These are phyloP conservation scores for Crithidia brevicula DNA, from an alignment of 208 protist species.

Conservation along the genomic window DNA sequence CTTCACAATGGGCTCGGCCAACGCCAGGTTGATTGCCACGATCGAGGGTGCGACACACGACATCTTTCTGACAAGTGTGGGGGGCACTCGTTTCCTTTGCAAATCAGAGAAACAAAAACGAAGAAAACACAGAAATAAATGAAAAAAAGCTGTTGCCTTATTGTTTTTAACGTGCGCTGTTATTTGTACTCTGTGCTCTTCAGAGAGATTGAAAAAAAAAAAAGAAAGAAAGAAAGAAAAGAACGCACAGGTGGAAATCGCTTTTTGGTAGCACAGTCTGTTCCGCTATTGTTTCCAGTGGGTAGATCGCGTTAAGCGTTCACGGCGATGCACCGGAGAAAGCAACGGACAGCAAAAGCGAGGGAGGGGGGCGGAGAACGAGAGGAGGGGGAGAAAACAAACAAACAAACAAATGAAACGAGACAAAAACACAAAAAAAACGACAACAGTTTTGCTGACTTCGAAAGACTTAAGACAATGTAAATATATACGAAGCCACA, in stretches of 20 bases:
- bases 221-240: constrained; percentile 20
- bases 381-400: not conserved
- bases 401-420: constrained; percentile 17
- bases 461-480: constrained; percentile 14
- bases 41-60: constrained; percentile 6
- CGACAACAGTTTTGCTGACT: constrained; percentile 5
- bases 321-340: constrained; percentile 9
- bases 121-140: not conserved
- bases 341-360: not conserved
- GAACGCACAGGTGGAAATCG: too few relatives aligned
- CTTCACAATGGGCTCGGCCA: constrained; percentile 14
- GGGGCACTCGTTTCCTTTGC: too few relatives aligned
- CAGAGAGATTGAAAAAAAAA: not conserved
- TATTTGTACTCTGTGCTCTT: not conserved
- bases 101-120: not conserved
- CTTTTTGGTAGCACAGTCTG: too few relatives aligned
- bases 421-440: constrained; percentile 8
- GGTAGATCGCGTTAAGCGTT: not conserved
- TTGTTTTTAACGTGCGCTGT: not conserved
- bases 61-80: constrained; percentile 12
- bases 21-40: constrained; percentile 2
- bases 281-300: too few relatives aligned
- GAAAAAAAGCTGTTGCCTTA: not conserved
- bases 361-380: constrained; percentile 5
- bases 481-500: constrained; percentile 7